Evolutionary conservation across 495 filamentous ascomycete genomes (phyloP).

Genomic region (Monascus purpureus): DNA sequence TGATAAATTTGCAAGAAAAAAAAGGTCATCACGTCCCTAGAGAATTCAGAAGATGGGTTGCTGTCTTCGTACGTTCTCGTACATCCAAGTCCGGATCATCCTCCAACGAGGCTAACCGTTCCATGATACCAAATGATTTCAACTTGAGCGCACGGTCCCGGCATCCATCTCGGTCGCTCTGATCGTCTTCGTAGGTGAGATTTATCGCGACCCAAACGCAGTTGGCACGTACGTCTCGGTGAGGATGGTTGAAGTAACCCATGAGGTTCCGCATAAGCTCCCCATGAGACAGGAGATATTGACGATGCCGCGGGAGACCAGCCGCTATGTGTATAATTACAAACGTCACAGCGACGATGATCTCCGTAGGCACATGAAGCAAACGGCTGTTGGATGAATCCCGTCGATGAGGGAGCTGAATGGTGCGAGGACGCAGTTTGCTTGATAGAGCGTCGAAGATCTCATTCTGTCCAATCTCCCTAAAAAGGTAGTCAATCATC

Average conservation of each 20-base stretch:
- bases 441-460: slow-evolving; percentile 62
- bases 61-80: slow-evolving; percentile 68
- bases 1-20: neutral
- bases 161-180: slow-evolving; percentile 44
- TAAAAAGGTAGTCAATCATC: slow-evolving; percentile 77
- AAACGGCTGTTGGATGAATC: slow-evolving; percentile 14
- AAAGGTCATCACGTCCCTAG: slow-evolving; percentile 12
- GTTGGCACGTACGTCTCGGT: slow-evolving; percentile 54
- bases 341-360: slow-evolving; percentile 59
- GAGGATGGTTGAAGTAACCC: slow-evolving; percentile 50
- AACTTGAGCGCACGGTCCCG: slow-evolving; percentile 52
- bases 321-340: slow-evolving; percentile 79
- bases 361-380: slow-evolving; percentile 46
- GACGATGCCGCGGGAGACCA: slow-evolving; percentile 58
- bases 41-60: slow-evolving; percentile 47
- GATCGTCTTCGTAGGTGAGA: slow-evolving; percentile 65
- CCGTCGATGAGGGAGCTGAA: slow-evolving; percentile 24
- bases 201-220: slow-evolving; percentile 75
- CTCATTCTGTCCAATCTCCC: slow-evolving; percentile 55
- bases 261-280: slow-evolving; percentile 37
- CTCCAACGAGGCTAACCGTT: slow-evolving; percentile 48
- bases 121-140: slow-evolving; percentile 53
- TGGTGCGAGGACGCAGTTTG: slow-evolving; percentile 48
- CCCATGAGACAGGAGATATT: slow-evolving; percentile 54
- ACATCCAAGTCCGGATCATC: slow-evolving; percentile 73